Base-by-base conservation (phyloP, 2,329 filamentous ascomycete species). In the Fusarium drepaniforme region DNA sequence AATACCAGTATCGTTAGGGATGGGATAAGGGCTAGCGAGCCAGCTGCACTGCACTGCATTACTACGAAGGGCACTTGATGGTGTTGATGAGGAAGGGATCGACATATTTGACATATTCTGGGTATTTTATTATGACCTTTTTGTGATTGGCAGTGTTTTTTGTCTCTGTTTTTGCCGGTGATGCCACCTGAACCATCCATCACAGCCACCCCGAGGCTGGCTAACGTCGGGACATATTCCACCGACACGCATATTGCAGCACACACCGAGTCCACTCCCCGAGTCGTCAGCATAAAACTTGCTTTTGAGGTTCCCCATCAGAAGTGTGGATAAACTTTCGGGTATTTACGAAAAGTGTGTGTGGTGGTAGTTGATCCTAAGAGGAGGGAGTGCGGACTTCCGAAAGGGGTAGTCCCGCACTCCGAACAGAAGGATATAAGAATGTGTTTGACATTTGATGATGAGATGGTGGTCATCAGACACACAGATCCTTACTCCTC, bases 361-460 rank as follows among this genome's bases (percentile, higher is more conserved):
- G 30, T 28, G 60, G 67, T 63, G 60, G 53, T 60, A 53, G 23
- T 23, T 8, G 42, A 44, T 44, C 40, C 44, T 16, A 15, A 8
- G 15, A 18, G 9, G 18, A 46, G 8, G 15, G 15, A 25, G 25
- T 28, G 75, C 80, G 80, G 80, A 81, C 70, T 80, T 78, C 81
- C 81, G 12, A 74, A 81, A 75, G 33, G 13, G 76, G 81, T 66
- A 82, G 37, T 59, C 53, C 81, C 81, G 80, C 77, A 59, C 66
- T 64, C 72, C 70, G 58, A 53, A 60, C 67, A 25, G 69, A 23
- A 56, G 42, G 75, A 76, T 78, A 80, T 74, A 75, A 74, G 64
- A 75, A 46, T 33, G 13, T 30, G 28, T 33, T 37, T 53, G 33
- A n/a, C 51, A 12, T 38, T 49, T 21, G 49, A 53, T 53, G 25